A percentile compares a stretch with the other conserved stretches of the same genome.
Evolutionary conservation across 2,329 filamentous ascomycete genomes (phyloP).

Genomic region (Sphaerostilbella broomeana): DNA sequence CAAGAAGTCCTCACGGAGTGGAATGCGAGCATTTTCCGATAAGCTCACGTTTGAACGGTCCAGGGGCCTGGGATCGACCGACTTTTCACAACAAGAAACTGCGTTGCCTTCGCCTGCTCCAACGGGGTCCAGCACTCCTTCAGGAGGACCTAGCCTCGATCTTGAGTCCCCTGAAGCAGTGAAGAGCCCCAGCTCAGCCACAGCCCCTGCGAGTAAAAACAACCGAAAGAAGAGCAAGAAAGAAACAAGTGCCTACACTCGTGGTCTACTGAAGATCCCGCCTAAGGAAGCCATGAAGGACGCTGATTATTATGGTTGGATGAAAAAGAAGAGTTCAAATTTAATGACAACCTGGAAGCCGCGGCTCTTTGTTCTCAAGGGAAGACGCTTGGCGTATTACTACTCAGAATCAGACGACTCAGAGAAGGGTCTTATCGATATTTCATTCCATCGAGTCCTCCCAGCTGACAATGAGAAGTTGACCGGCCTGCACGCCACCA

Average conservation of each 20-base stretch:
- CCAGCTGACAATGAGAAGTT: slow-evolving; percentile 87
- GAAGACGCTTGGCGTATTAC: slow-evolving; percentile 87
- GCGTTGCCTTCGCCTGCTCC: slow-evolving; percentile 59
- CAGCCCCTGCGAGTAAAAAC: slow-evolving; percentile 42
- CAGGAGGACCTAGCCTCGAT: slow-evolving; percentile 64
- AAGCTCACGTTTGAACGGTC: slow-evolving; percentile 51
- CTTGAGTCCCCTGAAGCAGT: slow-evolving; percentile 65
- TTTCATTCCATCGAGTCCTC: slow-evolving; percentile 94
- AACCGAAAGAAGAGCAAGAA: slow-evolving; percentile 76
- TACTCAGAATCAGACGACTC: slow-evolving; percentile 89
- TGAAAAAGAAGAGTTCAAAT: slow-evolving; percentile 97
- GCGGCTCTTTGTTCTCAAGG: slow-evolving; percentile 88
- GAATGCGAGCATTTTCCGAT: slow-evolving; percentile 82
- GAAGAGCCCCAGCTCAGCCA: slow-evolving; percentile 46
- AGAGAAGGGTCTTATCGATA: slow-evolving; percentile 94
- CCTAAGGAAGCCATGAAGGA: slow-evolving; percentile 78
- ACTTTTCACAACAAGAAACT: slow-evolving; percentile 46
- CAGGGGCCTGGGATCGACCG: slow-evolving; percentile 43
- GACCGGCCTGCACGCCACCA: slow-evolving; percentile 81
- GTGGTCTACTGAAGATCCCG: slow-evolving; percentile 72
- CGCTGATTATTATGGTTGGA: slow-evolving; percentile 96
- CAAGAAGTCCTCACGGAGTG: slow-evolving; percentile 49
- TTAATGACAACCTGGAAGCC: slow-evolving; percentile 98
- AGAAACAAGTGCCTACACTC: slow-evolving; percentile 87
- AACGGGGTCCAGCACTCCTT: slow-evolving; percentile 69